Evolutionary conservation across 2,329 filamentous ascomycete genomes (phyloP).

Genomic region (Ceratocystis cacaofunesta): DNA sequence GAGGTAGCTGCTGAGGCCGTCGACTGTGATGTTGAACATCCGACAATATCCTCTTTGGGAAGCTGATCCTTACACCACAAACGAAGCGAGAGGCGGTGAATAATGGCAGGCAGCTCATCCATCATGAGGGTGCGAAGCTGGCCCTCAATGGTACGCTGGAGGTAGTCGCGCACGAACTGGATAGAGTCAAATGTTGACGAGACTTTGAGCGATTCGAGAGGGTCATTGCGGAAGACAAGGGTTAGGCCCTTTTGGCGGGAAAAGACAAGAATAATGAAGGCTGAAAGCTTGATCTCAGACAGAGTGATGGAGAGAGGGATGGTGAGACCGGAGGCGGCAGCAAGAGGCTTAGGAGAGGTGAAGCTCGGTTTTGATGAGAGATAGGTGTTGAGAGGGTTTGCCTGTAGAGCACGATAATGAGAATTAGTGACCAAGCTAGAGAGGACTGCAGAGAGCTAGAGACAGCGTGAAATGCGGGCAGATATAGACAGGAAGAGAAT

Average conservation of each 20-base stretch:
- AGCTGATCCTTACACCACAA: conserved; percentile 82
- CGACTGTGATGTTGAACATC: background rate
- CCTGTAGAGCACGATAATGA: conserved; percentile 34
- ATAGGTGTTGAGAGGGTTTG: conserved; percentile 93
- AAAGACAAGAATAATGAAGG: conserved; percentile 95
- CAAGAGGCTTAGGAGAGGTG: conserved; percentile 81
- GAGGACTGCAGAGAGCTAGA: background rate
- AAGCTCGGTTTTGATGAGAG: conserved; percentile 82
- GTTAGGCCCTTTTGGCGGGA: conserved; percentile 95
- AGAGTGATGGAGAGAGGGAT: conserved; percentile 96
- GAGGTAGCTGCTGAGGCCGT: background rate
- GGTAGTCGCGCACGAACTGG: conserved; percentile 90
- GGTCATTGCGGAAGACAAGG: conserved; percentile 93
- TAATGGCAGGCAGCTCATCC: conserved; percentile 93
- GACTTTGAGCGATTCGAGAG: conserved; percentile 92
- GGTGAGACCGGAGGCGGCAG: conserved; percentile 79
- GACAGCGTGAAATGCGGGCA: background rate
- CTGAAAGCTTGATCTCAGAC: conserved; percentile 87
- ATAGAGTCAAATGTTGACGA: conserved; percentile 99
- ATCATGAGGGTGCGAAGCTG: conserved; percentile 90
- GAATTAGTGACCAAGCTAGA: background rate
- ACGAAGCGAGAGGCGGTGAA: conserved; percentile 77
- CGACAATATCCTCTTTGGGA: conserved; percentile 39
- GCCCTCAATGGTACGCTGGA: conserved; percentile 89
- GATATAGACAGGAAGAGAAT: background rate